Base-by-base conservation (phyloP, 75 land plant genomes). In the Cupressus sempervirens region DNA sequence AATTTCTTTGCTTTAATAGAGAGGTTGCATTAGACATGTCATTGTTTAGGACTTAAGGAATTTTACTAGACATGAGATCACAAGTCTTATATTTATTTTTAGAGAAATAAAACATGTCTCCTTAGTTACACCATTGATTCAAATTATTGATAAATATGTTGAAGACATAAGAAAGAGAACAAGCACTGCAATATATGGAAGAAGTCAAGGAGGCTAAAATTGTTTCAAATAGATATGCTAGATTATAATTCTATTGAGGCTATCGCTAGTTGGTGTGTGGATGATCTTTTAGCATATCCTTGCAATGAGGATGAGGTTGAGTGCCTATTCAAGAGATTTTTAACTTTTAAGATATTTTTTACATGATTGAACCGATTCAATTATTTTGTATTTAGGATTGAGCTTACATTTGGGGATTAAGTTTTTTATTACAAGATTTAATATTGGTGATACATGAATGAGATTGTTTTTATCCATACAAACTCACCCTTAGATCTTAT, bases 221-320 rank as follows among this genome's bases (percentile, higher is more conserved):
- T n/a, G n/a, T n/a, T n/a, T n/a, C n/a, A n/a, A n/a, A n/a, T n/a
- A n/a, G n/a, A n/a, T n/a, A 36, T 90, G 93, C 94, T 95, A 80
- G 84, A 90, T 26, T 87, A 88, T 29, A 94, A 88, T n/a, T 89
- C 94, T 43, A 43, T 43, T 43, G 45, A 43, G 45, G 0, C 45
- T 43, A 43, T 43, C 0, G 7, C 7, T 43, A 43, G 45, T 43
- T 5, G 45, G 45, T 43, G 0, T 43, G 4, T 43, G 4, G n/a
- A n/a, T n/a, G n/a, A n/a, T 43, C 45, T 93, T 88, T 53, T 94
- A 43, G 96, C 96, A 68, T 93, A 93, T 26, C 93, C 96, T 23
- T 90, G 93, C 84, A 86, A 83, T 62, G 85, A 88, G 35, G 89
- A 89, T 74, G 81, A 80, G 45, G 90, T 90, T 36, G 84, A 43